Evolutionary conservation across 805 yeast species (phyloP).

Genomic region (Wickerhamiella nectarea): DNA sequence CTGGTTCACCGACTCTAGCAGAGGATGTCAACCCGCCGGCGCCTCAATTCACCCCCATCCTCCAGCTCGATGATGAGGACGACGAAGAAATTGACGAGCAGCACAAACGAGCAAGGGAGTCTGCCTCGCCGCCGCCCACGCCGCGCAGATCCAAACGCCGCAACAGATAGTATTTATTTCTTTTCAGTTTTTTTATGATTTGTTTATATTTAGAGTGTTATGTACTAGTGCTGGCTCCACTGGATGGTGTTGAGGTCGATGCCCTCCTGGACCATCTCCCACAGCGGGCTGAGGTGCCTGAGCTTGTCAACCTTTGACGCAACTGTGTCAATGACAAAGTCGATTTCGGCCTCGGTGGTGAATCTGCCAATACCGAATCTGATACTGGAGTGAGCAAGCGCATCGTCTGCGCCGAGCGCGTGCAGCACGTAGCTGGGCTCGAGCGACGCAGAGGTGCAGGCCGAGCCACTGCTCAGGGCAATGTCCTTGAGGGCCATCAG

Average conservation of each 20-base stretch:
- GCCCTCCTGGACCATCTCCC: slow-evolving; percentile 99
- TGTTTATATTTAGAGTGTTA: too few relatives aligned
- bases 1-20: too few relatives aligned
- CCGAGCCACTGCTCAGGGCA: slow-evolving; percentile 92
- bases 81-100: too few relatives aligned
- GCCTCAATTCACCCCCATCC: too few relatives aligned
- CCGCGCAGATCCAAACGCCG: too few relatives aligned
- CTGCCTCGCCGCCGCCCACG: too few relatives aligned
- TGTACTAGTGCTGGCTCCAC: slow-evolving; percentile 90
- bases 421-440: slow-evolving; percentile 96
- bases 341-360: slow-evolving; percentile 91
- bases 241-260: slow-evolving; percentile 86
- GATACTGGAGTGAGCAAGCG: slow-evolving; percentile 94
- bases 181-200: too few relatives aligned
- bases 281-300: slow-evolving; percentile 84
- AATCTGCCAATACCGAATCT: slow-evolving; percentile 95
- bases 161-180: not conserved
- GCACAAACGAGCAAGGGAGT: too few relatives aligned
- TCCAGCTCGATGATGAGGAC: too few relatives aligned
- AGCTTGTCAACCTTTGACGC: slow-evolving; percentile 79
- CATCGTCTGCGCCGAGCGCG: slow-evolving; percentile 96
- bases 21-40: too few relatives aligned
- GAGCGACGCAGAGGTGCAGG: slow-evolving; percentile 95
- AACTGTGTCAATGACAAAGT: slow-evolving; percentile 82
- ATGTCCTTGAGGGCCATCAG: slow-evolving; percentile 96